Conservation (phyloP, 23 red algal species). For the Gracilaria domingensis region DNA sequence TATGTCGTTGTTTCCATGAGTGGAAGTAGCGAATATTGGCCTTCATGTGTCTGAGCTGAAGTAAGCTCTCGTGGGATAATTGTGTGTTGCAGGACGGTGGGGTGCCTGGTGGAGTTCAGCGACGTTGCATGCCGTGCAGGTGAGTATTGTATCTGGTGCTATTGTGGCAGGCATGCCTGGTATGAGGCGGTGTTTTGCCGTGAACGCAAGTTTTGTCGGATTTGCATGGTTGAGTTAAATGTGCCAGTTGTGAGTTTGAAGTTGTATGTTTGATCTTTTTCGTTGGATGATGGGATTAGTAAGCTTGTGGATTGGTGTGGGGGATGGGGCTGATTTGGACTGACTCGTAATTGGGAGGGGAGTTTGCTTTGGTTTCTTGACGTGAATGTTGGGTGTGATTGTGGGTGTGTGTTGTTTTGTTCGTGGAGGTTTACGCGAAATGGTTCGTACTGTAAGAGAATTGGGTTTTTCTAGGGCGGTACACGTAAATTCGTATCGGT, state of each 20-base stretch:
- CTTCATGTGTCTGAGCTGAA: constrained; percentile 26
- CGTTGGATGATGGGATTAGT: too few relatives aligned
- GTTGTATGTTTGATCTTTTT: too few relatives aligned
- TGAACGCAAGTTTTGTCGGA: neutral
- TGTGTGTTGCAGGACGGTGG: neutral
- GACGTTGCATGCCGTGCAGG: neutral
- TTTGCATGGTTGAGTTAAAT: constrained; percentile 17
- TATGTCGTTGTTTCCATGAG: constrained; percentile 19
- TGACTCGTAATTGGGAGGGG: too few relatives aligned
- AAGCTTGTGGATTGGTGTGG: too few relatives aligned
- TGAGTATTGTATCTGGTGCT: neutral
- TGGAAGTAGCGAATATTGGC: neutral
- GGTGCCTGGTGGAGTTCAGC: neutral
- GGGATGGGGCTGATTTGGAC: too few relatives aligned
- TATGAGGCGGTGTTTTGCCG: neutral
- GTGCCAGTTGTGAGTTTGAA: constrained; percentile 34
- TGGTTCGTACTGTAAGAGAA: too few relatives aligned
- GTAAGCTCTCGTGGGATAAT: neutral
- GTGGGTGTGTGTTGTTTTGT: too few relatives aligned
- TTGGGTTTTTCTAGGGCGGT: too few relatives aligned
- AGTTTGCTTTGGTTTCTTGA: too few relatives aligned
- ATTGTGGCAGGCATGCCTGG: neutral
- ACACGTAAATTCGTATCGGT: too few relatives aligned
- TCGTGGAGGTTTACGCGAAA: too few relatives aligned
- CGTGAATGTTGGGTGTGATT: too few relatives aligned